Percentiles rank a stretch among this genome's conserved stretches.
These are phyloP conservation scores for Closterium sp. DNA, from an alignment of 139 green algal species.

Conservation along the genomic window DNA sequence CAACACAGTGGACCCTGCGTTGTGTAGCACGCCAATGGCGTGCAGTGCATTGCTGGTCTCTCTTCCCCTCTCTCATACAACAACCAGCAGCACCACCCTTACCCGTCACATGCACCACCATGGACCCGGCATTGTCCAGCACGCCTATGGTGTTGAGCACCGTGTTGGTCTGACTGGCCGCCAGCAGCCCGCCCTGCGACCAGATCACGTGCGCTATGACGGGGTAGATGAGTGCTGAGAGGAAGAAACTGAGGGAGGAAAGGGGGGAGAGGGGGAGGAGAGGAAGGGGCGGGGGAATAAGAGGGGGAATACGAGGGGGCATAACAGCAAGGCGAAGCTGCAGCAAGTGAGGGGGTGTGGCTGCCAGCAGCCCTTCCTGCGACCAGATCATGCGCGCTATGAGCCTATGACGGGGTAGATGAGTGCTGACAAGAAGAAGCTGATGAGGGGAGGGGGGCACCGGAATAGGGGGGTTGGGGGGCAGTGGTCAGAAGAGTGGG, in stretches of 20 bases:
- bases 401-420: slow-evolving; percentile 63
- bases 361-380: slow-evolving; percentile 60
- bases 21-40: slow-evolving; percentile 68
- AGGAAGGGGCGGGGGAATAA: too few species aligned
- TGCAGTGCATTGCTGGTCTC: slow-evolving; percentile 11
- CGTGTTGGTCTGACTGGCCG: slow-evolving; percentile 23
- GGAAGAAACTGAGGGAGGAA: background rate
- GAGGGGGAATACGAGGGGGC: too few species aligned
- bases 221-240: slow-evolving; percentile 65
- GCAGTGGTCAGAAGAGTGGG: too few species aligned
- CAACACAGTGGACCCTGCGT: slow-evolving; percentile 66
- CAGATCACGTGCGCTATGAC: slow-evolving; percentile 68
- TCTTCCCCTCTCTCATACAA: slow-evolving; percentile 17
- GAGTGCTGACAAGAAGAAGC: slow-evolving; percentile 57
- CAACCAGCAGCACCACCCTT: background rate
- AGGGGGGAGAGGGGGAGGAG: too few species aligned
- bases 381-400: slow-evolving; percentile 14
- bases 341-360: slow-evolving; percentile 19
- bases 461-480: too few species aligned
- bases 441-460: background rate
- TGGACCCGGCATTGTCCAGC: slow-evolving; percentile 74
- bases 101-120: slow-evolving; percentile 60
- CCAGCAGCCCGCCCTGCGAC: slow-evolving; percentile 66
- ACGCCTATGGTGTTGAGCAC: slow-evolving; percentile 50
- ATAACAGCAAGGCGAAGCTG: too few species aligned